Conservation (phyloP, 257 asterid species). For the Jaltomata sinuosa region DNA sequence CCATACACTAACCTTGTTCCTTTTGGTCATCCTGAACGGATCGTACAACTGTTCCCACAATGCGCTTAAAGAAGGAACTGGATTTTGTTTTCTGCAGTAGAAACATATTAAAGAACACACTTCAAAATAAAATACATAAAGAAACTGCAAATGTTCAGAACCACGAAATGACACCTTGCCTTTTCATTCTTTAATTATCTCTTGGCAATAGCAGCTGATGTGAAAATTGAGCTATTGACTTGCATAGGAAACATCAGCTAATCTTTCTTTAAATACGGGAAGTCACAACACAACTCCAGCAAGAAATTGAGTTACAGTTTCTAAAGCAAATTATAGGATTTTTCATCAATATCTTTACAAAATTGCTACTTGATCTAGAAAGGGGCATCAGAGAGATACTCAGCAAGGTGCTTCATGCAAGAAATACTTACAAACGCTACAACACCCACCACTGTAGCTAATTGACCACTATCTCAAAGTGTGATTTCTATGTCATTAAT, state of each 20-base stretch:
- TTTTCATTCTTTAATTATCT: background rate
- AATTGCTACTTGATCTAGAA: background rate
- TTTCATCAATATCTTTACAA: background rate
- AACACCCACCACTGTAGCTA: background rate
- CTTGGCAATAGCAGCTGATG: background rate
- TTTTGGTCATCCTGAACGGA: constrained; percentile 95
- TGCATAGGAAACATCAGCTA: background rate
- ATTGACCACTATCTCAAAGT: background rate
- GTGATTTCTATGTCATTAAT: background rate
- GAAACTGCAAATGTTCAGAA: background rate
- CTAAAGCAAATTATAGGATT: background rate
- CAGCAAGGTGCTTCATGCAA: background rate
- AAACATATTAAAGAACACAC: background rate
- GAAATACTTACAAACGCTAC: background rate
- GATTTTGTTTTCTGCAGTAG: constrained; percentile 58
- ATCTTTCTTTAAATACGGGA: background rate
- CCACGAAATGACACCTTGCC: background rate
- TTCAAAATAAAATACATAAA: background rate
- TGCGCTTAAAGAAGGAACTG: constrained; percentile 72
- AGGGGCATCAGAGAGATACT: background rate
- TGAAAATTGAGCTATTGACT: background rate
- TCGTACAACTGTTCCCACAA: constrained; percentile 95
- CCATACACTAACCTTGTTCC: constrained; percentile 65
- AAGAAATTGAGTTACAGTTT: background rate
- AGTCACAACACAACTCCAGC: background rate